phyloP scores from a whole-genome alignment of 768 basidiomycete species.

The Psilocybe azurescens region DNA sequence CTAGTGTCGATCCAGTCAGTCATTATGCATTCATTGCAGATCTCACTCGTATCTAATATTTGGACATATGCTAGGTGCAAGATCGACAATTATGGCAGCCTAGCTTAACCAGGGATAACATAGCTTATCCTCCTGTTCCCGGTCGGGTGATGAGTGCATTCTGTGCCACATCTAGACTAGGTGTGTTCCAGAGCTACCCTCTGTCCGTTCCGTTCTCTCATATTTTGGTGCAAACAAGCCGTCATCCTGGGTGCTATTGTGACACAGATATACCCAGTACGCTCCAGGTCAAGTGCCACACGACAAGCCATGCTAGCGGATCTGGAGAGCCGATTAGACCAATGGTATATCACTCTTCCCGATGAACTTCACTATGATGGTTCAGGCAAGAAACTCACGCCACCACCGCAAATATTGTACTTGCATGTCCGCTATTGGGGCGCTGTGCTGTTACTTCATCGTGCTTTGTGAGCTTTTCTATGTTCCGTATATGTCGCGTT shows the following conservation, averaged over 20 bases:
- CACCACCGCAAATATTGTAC: conserved; percentile 69
- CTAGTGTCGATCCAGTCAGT: conserved; percentile 57
- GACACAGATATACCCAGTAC: conserved; percentile 73
- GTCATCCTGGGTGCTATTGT: conserved; percentile 72
- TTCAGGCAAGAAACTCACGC: conserved; percentile 53
- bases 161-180: conserved; percentile 59
- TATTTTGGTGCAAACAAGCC: conserved; percentile 41
- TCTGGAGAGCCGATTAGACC: conserved; percentile 72
- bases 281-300: conserved; percentile 43
- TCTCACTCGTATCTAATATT: conserved; percentile 8
- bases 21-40: neutral
- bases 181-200: conserved; percentile 35
- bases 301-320: conserved; percentile 55
- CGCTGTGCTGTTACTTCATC: conserved; percentile 72
- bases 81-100: conserved; percentile 63
- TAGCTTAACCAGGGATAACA: conserved; percentile 40
- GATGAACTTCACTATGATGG: conserved; percentile 66
- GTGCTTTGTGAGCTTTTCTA: conserved; percentile 70
- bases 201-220: neutral
- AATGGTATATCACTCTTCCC: conserved; percentile 75
- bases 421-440: conserved; percentile 81
- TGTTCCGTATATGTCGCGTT: neutral
- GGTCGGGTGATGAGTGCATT: conserved; percentile 58
- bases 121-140: conserved; percentile 53
- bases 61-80: conserved; percentile 48